Evolutionary conservation across 306 rosid species (phyloP).

Genomic region (Dalbergia oliveri): DNA sequence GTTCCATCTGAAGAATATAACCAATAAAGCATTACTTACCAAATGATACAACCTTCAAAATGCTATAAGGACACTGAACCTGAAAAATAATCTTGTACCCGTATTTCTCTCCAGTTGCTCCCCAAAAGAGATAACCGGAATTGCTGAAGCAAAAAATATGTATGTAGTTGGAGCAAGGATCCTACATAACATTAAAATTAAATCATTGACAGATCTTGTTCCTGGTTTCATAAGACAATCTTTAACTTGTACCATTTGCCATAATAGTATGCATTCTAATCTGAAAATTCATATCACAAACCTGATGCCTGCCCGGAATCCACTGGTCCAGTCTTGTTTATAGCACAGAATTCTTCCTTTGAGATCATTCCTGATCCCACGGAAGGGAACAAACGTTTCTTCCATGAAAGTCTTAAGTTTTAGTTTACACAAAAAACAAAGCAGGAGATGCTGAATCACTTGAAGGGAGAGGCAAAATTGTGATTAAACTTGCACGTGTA

Average conservation of each 20-base stretch:
- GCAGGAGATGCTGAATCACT: constrained; percentile 31
- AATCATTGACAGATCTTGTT: background rate
- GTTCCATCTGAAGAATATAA: constrained; percentile 67
- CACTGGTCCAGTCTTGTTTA: constrained; percentile 89
- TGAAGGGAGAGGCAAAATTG: constrained; percentile 55
- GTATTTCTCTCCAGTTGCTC: constrained; percentile 90
- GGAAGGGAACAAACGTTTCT: constrained; percentile 92
- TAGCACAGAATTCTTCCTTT: constrained; percentile 81
- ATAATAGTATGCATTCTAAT: constrained; percentile 10
- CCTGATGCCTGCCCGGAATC: constrained; percentile 77
- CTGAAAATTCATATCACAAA: constrained; percentile 46
- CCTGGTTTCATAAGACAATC: constrained; percentile 2
- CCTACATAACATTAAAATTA: constrained; percentile 50
- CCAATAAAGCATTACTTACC: constrained; percentile 42
- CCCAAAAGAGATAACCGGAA: constrained; percentile 91
- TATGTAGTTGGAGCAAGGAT: constrained; percentile 93
- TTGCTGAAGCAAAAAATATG: constrained; percentile 91
- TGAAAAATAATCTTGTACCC: constrained; percentile 48
- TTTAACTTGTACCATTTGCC: constrained; percentile 13
- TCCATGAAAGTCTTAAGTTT: constrained; percentile 63
- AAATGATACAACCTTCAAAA: constrained; percentile 38
- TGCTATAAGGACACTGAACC: constrained; percentile 36
- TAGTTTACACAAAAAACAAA: background rate
- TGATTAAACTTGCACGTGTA: constrained; percentile 45
- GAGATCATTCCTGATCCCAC: constrained; percentile 82